phyloP scores from a whole-genome alignment of 2,329 filamentous ascomycete species.

The Mariannaea sp. region DNA sequence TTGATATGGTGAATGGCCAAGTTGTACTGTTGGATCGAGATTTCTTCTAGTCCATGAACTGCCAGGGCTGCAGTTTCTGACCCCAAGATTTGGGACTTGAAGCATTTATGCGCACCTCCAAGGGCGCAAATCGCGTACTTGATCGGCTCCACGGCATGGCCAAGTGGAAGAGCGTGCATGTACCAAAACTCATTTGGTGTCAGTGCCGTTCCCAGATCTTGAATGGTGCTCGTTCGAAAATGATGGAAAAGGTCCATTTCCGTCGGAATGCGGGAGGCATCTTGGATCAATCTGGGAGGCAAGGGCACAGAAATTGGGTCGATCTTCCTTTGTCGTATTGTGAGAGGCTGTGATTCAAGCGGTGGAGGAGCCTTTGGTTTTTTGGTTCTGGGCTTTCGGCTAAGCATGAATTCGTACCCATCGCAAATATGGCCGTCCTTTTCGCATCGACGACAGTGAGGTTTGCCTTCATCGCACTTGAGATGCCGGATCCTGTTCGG shows the following conservation, averaged over 20 bases:
- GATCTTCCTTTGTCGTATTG: constrained; percentile 1
- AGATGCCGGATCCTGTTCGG: constrained; percentile 21
- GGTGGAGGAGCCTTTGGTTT: neutral
- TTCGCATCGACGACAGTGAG: constrained; percentile 14
- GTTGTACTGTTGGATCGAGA: constrained; percentile 31
- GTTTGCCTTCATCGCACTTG: constrained; percentile 20
- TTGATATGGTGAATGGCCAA: constrained; percentile 28
- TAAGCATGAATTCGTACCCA: constrained; percentile 10
- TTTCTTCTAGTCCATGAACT: constrained; percentile 6
- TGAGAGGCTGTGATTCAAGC: neutral
- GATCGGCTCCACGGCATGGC: constrained; percentile 14
- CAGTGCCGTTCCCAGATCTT: constrained; percentile 15
- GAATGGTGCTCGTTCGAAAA: constrained; percentile 18
- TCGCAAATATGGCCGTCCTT: constrained; percentile 19
- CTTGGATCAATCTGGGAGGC: neutral
- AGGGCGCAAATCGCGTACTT: constrained; percentile 16
- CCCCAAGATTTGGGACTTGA: constrained; percentile 15
- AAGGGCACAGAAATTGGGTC: neutral
- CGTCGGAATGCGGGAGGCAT: constrained; percentile 5
- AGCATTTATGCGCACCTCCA: constrained; percentile 15
- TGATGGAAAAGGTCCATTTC: constrained; percentile 21
- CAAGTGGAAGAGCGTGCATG: constrained; percentile 11
- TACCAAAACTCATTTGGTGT: constrained; percentile 20
- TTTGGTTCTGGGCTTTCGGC: constrained; percentile 12
- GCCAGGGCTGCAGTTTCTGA: neutral